These are phyloP conservation scores for Penicillium herquei DNA, from an alignment of 495 filamentous ascomycete genomes.

Conservation along the genomic window DNA sequence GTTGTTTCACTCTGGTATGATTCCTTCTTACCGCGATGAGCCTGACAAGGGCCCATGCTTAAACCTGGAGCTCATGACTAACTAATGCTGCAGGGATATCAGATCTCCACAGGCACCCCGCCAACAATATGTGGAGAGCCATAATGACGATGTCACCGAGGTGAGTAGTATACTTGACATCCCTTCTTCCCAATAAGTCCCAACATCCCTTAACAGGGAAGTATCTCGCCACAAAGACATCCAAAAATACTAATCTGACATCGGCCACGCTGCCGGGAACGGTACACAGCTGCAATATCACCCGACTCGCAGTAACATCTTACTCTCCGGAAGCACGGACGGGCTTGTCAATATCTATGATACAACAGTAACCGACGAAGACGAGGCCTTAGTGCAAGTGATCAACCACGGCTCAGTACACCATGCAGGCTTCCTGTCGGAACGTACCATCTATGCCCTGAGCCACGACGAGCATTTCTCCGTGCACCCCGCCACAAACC, in stretches of 20 bases:
- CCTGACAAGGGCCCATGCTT: background rate
- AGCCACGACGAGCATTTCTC: conserved; percentile 81
- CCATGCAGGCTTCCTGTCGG: conserved; percentile 74
- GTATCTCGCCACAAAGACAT: background rate
- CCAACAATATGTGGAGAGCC: conserved; percentile 75
- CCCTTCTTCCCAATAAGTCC: too few relatives aligned
- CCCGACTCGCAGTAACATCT: conserved; percentile 56
- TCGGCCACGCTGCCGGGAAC: background rate
- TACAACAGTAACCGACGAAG: conserved; percentile 70
- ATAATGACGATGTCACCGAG: conserved; percentile 90
- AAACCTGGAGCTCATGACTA: conserved; percentile 14
- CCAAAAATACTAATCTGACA: conserved; percentile 12
- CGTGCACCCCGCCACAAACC: conserved; percentile 66
- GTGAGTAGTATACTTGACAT: conserved; percentile 32
- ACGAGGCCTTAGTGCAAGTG: conserved; percentile 80
- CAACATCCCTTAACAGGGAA: too few relatives aligned
- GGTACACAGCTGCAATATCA: conserved; percentile 65
- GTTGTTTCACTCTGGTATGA: conserved; percentile 71
- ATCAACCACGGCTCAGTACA: conserved; percentile 90
- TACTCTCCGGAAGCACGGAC: conserved; percentile 90
- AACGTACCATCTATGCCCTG: conserved; percentile 66
- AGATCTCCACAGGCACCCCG: conserved; percentile 53
- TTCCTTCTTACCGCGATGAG: conserved; percentile 5
- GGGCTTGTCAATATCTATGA: conserved; percentile 86
- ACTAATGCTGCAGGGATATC: conserved; percentile 58